Evolutionary conservation across 106 monocot genomes (phyloP).

Genomic region (Amphibolis antarctica): DNA sequence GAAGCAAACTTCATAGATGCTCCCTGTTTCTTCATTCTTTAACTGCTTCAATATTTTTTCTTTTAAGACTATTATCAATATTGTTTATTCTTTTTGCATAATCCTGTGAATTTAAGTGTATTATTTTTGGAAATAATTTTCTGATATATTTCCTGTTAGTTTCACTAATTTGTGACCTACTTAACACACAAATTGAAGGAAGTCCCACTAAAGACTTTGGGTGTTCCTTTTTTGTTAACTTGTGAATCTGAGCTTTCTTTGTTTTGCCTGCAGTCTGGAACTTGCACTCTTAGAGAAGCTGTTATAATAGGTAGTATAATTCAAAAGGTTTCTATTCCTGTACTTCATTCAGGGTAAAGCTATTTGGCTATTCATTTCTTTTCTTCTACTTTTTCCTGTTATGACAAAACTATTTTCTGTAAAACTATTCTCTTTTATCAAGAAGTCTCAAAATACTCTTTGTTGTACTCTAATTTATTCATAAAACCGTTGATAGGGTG

Average conservation of each 20-base stretch:
- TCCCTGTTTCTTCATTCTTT: too few species aligned
- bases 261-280: conserved; percentile 17
- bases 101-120: too few species aligned
- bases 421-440: neutral
- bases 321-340: conserved; percentile 23
- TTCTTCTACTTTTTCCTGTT: neutral
- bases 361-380: neutral
- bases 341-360: conserved; percentile 22
- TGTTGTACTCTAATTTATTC: neutral
- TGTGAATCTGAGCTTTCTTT: neutral
- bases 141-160: too few species aligned
- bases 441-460: neutral
- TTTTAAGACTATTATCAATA: too few species aligned
- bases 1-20: too few species aligned
- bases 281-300: conserved; percentile 26
- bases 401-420: neutral
- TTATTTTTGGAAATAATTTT: too few species aligned
- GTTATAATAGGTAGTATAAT: conserved; percentile 27
- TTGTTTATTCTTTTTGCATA: too few species aligned
- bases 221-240: too few species aligned
- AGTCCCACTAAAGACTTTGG: too few species aligned
- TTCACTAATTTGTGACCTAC: too few species aligned
- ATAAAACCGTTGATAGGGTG: conserved; percentile 8
- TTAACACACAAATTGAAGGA: too few species aligned
- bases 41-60: too few species aligned